Conservation (phyloP, 2,329 filamentous ascomycete genomes). For the Pleomassaria siparia region DNA sequence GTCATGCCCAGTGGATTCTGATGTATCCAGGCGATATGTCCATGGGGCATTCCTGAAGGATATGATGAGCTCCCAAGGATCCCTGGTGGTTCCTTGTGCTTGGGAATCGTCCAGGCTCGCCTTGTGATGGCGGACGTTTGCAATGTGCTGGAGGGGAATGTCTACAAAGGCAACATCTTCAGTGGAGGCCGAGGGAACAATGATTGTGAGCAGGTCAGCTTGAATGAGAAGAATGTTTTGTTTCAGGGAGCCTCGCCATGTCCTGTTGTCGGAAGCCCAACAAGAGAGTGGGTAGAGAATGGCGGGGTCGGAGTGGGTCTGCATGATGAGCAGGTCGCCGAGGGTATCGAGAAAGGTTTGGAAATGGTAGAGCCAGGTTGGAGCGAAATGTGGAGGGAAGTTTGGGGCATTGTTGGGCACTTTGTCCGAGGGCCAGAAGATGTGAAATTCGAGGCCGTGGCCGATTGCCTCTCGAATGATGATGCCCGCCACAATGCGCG, state of each 20-base stretch:
- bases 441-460: conserved; percentile 21
- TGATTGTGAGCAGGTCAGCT: conserved; percentile 21
- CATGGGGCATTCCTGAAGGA: conserved; percentile 12
- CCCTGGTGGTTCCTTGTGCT: conserved; percentile 10
- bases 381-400: conserved; percentile 22
- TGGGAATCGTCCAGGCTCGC: conserved; percentile 25
- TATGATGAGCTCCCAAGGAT: conserved; percentile 26
- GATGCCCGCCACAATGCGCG: conserved; percentile 33
- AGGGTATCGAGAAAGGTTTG: conserved; percentile 31
- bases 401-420: conserved; percentile 19
- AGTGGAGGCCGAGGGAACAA: conserved; percentile 18
- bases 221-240: conserved; percentile 22
- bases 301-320: conserved; percentile 11
- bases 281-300: conserved; percentile 27
- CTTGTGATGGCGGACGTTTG: conserved; percentile 8
- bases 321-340: conserved; percentile 15
- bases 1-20: conserved; percentile 14
- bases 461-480: conserved; percentile 29
- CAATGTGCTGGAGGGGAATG: conserved; percentile 27
- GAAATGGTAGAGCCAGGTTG: conserved; percentile 31
- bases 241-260: conserved; percentile 17
- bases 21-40: conserved; percentile 28
- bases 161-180: conserved; percentile 27
- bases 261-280: conserved; percentile 21
- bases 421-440: conserved; percentile 32